Conservation (phyloP, 495 filamentous ascomycete genomes). For the Polyplosphaeria fusca region DNA sequence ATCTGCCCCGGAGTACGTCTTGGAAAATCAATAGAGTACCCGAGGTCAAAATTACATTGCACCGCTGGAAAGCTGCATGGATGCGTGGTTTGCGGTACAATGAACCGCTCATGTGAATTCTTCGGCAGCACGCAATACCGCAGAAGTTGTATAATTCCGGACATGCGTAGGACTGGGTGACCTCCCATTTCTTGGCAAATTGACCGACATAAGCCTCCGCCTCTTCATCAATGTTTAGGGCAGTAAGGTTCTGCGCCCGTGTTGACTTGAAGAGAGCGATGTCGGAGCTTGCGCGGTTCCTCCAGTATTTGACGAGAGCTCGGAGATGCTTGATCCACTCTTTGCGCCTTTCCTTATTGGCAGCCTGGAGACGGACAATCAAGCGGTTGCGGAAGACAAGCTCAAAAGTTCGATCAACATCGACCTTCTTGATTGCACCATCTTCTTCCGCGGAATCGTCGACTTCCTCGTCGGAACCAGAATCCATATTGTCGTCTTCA, state of each 20-base stretch:
- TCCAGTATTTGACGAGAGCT: constrained; percentile 65
- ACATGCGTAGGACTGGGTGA: constrained; percentile 61
- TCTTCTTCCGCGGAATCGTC: constrained; percentile 51
- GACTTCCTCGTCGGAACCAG: constrained; percentile 42
- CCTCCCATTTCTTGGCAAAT: constrained; percentile 71
- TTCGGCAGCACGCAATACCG: constrained; percentile 60
- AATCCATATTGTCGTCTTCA: constrained; percentile 51
- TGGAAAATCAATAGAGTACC: constrained; percentile 66
- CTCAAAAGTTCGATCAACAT: constrained; percentile 63
- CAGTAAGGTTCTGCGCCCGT: constrained; percentile 58
- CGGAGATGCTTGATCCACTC: constrained; percentile 65
- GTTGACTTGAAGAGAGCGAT: constrained; percentile 54
- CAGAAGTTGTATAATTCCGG: constrained; percentile 70
- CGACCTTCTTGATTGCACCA: constrained; percentile 51
- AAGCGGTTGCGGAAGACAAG: constrained; percentile 61
- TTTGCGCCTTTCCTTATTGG: constrained; percentile 54
- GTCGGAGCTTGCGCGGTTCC: constrained; percentile 55
- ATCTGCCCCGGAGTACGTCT: constrained; percentile 54
- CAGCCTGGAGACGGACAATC: constrained; percentile 64
- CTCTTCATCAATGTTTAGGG: constrained; percentile 67
- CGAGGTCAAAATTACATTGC: constrained; percentile 60
- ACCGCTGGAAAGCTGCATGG: constrained; percentile 60
- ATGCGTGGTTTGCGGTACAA: constrained; percentile 67
- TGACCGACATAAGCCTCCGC: constrained; percentile 66
- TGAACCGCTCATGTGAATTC: constrained; percentile 59